These are phyloP conservation scores for Trichophyton benhamiae DNA, from an alignment of 2,329 filamentous ascomycete genomes.

Conservation along the genomic window DNA sequence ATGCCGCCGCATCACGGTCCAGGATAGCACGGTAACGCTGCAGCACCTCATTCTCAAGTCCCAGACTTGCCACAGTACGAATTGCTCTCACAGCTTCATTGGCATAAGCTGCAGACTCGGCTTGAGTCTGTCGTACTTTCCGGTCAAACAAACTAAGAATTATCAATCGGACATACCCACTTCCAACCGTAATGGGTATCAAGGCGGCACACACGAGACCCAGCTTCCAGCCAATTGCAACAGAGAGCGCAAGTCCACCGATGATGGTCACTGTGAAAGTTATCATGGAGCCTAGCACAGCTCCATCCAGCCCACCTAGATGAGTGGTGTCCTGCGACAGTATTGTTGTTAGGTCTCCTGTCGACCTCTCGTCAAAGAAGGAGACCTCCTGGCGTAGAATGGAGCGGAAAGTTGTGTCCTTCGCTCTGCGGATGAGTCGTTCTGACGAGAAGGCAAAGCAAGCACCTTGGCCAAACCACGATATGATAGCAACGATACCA, in stretches of 20 bases:
- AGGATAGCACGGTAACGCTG: slow-evolving; percentile 56
- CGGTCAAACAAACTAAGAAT: slow-evolving; percentile 67
- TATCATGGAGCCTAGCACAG: neutral
- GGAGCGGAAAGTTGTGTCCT: slow-evolving; percentile 67
- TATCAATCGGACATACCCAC: slow-evolving; percentile 76
- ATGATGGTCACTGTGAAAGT: neutral
- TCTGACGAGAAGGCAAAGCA: slow-evolving; percentile 76
- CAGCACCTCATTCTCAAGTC: slow-evolving; percentile 71
- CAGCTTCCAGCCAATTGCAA: slow-evolving; percentile 9
- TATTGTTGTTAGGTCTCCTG: slow-evolving; percentile 77
- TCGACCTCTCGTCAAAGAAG: slow-evolving; percentile 88
- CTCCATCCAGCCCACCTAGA: neutral
- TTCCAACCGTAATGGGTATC: slow-evolving; percentile 63
- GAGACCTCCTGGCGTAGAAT: slow-evolving; percentile 86
- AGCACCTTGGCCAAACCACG: slow-evolving; percentile 56
- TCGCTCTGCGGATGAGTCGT: slow-evolving; percentile 66
- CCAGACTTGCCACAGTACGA: slow-evolving; percentile 80
- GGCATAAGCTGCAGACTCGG: slow-evolving; percentile 70
- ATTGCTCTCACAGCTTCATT: slow-evolving; percentile 89
- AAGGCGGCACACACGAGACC: slow-evolving; percentile 35
- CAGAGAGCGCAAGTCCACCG: neutral
- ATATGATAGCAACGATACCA: slow-evolving; percentile 57
- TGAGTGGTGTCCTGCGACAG: slow-evolving; percentile 62
- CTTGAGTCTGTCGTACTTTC: slow-evolving; percentile 66
- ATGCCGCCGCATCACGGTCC: slow-evolving; percentile 23